Conservation (phyloP, 139 green algal species). For the Closterium sp. region DNA sequence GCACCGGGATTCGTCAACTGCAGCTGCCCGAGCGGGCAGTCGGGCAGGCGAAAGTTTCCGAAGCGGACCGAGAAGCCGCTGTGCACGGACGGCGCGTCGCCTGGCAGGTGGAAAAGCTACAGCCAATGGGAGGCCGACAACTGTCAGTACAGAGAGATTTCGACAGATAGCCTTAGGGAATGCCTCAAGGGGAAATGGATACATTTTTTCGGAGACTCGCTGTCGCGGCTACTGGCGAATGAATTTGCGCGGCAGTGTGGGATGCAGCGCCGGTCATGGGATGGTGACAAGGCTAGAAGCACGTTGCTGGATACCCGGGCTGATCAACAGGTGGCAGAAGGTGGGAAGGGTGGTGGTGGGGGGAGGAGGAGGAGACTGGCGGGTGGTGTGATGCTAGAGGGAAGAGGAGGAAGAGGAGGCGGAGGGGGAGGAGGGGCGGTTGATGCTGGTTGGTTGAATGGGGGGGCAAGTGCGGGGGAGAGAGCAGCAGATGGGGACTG, state of each 20-base stretch:
- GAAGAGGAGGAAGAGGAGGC: not conserved
- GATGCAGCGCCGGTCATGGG: not conserved
- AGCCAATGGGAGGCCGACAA: constrained; percentile 35
- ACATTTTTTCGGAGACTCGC: constrained; percentile 23
- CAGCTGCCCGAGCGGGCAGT: constrained; percentile 1
- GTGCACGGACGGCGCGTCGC: constrained; percentile 12
- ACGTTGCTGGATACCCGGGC: constrained; percentile 1
- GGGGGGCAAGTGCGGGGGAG: not conserved
- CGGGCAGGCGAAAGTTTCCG: not conserved
- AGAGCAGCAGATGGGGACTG: not conserved
- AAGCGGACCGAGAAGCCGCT: not conserved
- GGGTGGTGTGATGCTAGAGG: not conserved
- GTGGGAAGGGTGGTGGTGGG: not conserved
- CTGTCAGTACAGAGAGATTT: constrained; percentile 21
- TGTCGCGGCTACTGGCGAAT: constrained; percentile 5
- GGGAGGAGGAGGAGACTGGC: not conserved
- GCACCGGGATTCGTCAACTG: not conserved
- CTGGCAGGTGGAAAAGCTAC: constrained; percentile 10
- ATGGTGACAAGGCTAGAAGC: not conserved
- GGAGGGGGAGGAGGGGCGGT: not conserved
- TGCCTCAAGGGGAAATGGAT: constrained; percentile 27
- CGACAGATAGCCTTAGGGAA: constrained; percentile 4
- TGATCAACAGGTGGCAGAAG: not conserved
- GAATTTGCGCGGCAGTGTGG: constrained; percentile 2
- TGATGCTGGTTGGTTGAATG: not conserved